Base-by-base conservation (phyloP, 208 protist species). In the Sergeia podlipaevii region DNA sequence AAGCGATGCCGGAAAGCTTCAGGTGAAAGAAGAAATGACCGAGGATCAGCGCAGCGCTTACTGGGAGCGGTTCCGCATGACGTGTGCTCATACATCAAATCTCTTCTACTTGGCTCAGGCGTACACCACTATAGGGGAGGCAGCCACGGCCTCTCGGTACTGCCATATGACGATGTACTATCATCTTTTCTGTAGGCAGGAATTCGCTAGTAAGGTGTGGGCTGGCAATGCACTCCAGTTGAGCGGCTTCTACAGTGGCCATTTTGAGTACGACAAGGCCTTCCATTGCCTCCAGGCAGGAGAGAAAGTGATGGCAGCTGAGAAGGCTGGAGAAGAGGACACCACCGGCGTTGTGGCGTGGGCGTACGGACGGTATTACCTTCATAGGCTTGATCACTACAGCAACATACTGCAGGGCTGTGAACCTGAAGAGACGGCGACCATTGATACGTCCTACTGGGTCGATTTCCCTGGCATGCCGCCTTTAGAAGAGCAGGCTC, bases 41-140 rank as follows among this genome's bases (percentile, higher is more conserved):
- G 68, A 71, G 7, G 54, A 55, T 11, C 68, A 2, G 1, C 37
- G 2, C 51, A 57, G 10, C 44, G 34, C 28, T n/a, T 24, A 13
- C 32, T 65, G 65, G 1, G 8, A 65, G 42, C 70, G 84, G 7
- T 87, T 78, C 54, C 71, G 90, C 68, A 90, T 93, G 77, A 85
- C 93, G 52, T 70, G 46, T 30, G 54, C 60, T 3, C 86, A 80
- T 72, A 93, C 79, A 21, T 69, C 69, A 3, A 95, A 85, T 18
- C 54, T 92, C 13, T 96, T 95, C 69, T 96, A 89, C 37, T 57
- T 96, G 26, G 89, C 89, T 8, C 91, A 97, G 56, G 70, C 90
- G 53, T 78, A 84, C 52, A 73, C 80, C 0, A 38, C 63, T 13
- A 57, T 67, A 55, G 54, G 77, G 32, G 65, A 89, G 47, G 42